These are phyloP conservation scores for Entomortierella chlamydospora DNA, from an alignment of 192 early-diverging fungal species.

Conservation along the genomic window DNA sequence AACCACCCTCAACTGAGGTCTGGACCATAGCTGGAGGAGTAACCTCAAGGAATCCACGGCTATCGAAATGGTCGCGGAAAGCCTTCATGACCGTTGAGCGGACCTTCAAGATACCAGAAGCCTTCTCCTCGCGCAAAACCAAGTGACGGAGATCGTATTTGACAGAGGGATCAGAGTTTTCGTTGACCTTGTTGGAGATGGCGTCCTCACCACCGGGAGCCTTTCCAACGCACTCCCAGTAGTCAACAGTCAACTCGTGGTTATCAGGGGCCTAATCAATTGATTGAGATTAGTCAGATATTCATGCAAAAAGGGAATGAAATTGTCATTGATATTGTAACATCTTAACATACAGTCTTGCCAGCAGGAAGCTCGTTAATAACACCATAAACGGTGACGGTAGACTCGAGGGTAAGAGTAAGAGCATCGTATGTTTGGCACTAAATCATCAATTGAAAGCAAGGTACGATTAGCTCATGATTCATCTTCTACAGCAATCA, in stretches of 20 bases:
- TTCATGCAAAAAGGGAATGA: background rate
- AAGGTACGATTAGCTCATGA: background rate
- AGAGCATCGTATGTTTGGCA: constrained; percentile 96
- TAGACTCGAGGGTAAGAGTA: constrained; percentile 92
- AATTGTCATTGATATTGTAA: background rate
- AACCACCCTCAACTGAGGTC: constrained; percentile 98
- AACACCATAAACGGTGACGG: constrained; percentile 89
- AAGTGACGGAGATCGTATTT: constrained; percentile 95
- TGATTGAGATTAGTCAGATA: background rate
- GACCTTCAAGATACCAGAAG: constrained; percentile 87
- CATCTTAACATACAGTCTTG: constrained; percentile 74
- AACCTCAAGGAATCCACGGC: constrained; percentile 83
- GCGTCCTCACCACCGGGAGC: constrained; percentile 97
- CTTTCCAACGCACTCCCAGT: constrained; percentile 93
- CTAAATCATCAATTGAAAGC: constrained; percentile 82
- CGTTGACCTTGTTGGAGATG: constrained; percentile 89
- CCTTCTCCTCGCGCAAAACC: constrained; percentile 93
- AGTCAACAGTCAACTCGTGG: constrained; percentile 95
- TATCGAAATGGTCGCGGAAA: constrained; percentile 96
- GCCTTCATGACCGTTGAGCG: constrained; percentile 88
- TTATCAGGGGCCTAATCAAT: constrained; percentile 91
- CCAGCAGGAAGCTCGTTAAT: constrained; percentile 91
- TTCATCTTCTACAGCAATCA: background rate
- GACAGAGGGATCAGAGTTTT: constrained; percentile 88
- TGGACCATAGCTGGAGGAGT: constrained; percentile 99